Percentiles rank a stretch among this genome's conserved stretches.
Evolutionary conservation across 306 rosid genomes (phyloP).

Genomic region (Pueraria montana): DNA sequence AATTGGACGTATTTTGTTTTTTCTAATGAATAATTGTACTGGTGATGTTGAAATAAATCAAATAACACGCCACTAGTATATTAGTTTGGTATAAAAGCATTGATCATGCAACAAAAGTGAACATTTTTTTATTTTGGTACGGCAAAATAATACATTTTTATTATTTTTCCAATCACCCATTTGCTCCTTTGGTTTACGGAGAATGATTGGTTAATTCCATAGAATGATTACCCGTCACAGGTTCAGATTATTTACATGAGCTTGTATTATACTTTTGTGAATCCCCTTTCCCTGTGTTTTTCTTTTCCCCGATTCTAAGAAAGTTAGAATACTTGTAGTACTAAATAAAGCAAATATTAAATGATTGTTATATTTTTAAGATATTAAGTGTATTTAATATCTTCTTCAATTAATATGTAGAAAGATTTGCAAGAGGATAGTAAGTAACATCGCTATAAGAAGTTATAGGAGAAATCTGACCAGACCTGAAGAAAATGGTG

Average conservation of each 20-base stretch:
- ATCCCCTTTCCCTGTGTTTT: not conserved
- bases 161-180: not conserved
- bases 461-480: not conserved
- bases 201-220: not conserved
- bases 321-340: not conserved
- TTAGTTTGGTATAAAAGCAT: not conserved
- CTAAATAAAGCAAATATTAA: too few relatives aligned
- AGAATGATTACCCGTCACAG: not conserved
- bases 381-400: not conserved
- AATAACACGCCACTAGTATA: not conserved
- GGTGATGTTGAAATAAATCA: conserved; percentile 4
- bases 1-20: not conserved
- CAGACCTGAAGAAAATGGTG: not conserved
- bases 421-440: not conserved
- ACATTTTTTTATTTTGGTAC: not conserved
- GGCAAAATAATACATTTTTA: not conserved
- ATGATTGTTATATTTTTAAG: not conserved
- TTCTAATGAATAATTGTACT: conserved; percentile 10
- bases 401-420: too few relatives aligned
- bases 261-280: not conserved
- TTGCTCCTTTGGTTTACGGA: not conserved
- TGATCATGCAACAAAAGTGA: not conserved
- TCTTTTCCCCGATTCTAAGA: not conserved
- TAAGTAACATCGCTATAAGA: not conserved
- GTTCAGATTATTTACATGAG: not conserved